Evolutionary conservation across 2,329 filamentous ascomycete species (phyloP).

Genomic region (Aspergillus hiratsukae): DNA sequence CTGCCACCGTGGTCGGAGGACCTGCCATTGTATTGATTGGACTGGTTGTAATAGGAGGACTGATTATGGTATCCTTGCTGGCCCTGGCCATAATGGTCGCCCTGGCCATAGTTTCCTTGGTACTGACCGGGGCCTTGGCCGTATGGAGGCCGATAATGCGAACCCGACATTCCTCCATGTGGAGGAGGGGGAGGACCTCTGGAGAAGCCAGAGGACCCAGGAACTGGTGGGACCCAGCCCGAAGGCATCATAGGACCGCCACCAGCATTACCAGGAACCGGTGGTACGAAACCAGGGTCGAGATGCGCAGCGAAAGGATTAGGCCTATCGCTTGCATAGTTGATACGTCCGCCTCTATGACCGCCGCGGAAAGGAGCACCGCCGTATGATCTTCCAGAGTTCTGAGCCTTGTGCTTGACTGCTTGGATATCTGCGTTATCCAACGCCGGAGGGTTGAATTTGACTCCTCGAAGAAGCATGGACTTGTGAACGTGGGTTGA

Average conservation of each 20-base stretch:
- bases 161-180: slow-evolving; percentile 28
- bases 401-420: slow-evolving; percentile 61
- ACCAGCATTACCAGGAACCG: slow-evolving; percentile 24
- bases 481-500: slow-evolving; percentile 77
- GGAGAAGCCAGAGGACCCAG: slow-evolving; percentile 28
- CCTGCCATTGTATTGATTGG: slow-evolving; percentile 22
- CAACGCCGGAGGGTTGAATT: slow-evolving; percentile 66
- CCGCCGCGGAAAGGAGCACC: slow-evolving; percentile 58
- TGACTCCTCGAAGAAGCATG: slow-evolving; percentile 82
- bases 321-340: slow-evolving; percentile 46
- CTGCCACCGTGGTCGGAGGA: slow-evolving; percentile 21
- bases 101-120: slow-evolving; percentile 14
- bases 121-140: slow-evolving; percentile 17
- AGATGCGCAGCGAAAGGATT: slow-evolving; percentile 48
- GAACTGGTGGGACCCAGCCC: slow-evolving; percentile 31
- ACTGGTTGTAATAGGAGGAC: slow-evolving; percentile 19
- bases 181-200: slow-evolving; percentile 38
- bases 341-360: slow-evolving; percentile 49
- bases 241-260: slow-evolving; percentile 28
- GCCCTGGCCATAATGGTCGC: slow-evolving; percentile 23
- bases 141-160: slow-evolving; percentile 20
- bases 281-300: slow-evolving; percentile 37
- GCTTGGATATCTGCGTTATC: slow-evolving; percentile 71
- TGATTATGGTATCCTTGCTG: slow-evolving; percentile 20
- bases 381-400: slow-evolving; percentile 65